Base-by-base conservation (phyloP, 768 basidiomycete genomes). In the Pisolithus tinctorius region DNA sequence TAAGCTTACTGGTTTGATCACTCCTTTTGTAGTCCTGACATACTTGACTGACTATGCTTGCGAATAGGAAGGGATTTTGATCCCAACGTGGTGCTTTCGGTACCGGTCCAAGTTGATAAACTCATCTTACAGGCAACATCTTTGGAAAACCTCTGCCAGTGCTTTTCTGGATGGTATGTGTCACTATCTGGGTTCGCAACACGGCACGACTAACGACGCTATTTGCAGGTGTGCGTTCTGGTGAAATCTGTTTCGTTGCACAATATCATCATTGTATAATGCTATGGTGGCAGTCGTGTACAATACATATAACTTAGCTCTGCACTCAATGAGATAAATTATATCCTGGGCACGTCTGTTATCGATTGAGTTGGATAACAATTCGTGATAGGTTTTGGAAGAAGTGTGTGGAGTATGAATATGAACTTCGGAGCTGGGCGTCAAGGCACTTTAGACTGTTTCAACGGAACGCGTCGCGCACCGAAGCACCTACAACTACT, bases 121-220 rank as follows among this genome's bases (percentile, higher is more conserved):
- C 74, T 99, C 48, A 97, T 99, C 55, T 78, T 84, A 55, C 92
- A 98, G 66, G 92, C 96, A 4, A 96, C 89, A 4, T 86, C 90
- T 13, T 67, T 97, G 41, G 94, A 97, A 68, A 96, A 98, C 66
- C 80, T 98, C 2, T 96, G 93, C 66, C 94, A 95, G 65, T 93
- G 92, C 62, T 96, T 95, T 74, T 89, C 92, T 55, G 93, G 93
- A 66, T 95, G 93, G 93, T 86, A 60, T 41, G 52, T 31, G 11
- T 16, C 13, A 4, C 11, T 34, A 11, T 43, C 30, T 27, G 26
- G 48, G 6, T 10, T 6, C n/a, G 1, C 23, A 41, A 29, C 29
- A 49, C 45, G 50, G 30, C 50, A 10, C 51, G 34, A 29, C 10
- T 48, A 23, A 41, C 27, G 40, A 30, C 34, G 6, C n/a, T 27